Conservation (phyloP, 1,284 basidiomycete genomes). For the Sporisorium exsertum region DNA sequence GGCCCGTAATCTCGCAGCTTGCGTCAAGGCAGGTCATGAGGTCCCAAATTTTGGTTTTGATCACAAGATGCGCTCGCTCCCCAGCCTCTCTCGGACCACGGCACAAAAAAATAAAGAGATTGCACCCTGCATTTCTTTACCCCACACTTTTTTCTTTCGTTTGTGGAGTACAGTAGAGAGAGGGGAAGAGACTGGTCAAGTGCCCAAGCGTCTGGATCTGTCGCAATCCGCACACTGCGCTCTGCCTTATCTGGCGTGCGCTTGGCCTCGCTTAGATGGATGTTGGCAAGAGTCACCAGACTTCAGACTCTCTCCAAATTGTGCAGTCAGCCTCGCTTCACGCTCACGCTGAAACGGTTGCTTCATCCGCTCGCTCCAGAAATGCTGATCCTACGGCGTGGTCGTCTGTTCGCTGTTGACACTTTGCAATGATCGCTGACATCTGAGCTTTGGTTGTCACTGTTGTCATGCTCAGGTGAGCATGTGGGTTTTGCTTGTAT, state of each 20-base stretch:
- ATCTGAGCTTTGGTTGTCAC: no score
- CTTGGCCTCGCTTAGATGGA: slow-evolving; percentile 32
- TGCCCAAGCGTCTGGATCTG: neutral
- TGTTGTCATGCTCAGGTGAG: no score
- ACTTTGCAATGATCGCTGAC: neutral
- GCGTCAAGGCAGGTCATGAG: slow-evolving; percentile 39
- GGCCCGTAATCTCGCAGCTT: slow-evolving; percentile 22
- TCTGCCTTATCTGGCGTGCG: slow-evolving; percentile 35
- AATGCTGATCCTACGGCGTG: slow-evolving; percentile 1
- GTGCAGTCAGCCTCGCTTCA: neutral
- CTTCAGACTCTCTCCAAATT: slow-evolving; percentile 1
- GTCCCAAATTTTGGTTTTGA: neutral
- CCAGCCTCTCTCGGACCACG: slow-evolving; percentile 1
- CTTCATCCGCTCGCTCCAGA: slow-evolving; percentile 33
- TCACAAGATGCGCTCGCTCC: slow-evolving; percentile 4
- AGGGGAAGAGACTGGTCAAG: neutral
- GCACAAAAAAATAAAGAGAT: slow-evolving; percentile 15
- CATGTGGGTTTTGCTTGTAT: neutral
- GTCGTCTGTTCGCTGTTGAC: no score
- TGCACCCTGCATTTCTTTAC: slow-evolving; percentile 43
- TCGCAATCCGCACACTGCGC: neutral
- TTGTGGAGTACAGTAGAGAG: slow-evolving; percentile 13
- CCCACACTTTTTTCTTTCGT: slow-evolving; percentile 31
- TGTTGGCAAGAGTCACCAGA: slow-evolving; percentile 8
- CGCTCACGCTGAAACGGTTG: neutral